phyloP scores from a whole-genome alignment of 2,329 filamentous ascomycete species.

The Arthrinium puccinioides region DNA sequence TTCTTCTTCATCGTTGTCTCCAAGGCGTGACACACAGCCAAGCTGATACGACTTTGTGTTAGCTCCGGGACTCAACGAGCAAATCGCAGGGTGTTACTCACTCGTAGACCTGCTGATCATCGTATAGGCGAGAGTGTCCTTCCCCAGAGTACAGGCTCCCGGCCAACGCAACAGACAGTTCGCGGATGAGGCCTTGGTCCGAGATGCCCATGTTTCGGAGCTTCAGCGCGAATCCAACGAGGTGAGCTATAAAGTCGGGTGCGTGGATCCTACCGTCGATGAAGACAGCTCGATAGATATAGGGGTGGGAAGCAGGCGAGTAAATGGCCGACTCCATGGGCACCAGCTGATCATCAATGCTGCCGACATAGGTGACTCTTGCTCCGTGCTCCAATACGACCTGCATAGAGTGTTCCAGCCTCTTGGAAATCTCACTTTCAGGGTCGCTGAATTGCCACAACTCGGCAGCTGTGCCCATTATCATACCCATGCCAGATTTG shows the following conservation, averaged over 20 bases:
- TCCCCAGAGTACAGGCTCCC: slow-evolving; percentile 88
- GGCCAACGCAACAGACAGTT: slow-evolving; percentile 80
- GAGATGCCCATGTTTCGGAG: slow-evolving; percentile 87
- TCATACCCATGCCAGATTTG: slow-evolving; percentile 75
- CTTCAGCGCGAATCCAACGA: slow-evolving; percentile 89
- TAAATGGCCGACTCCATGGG: slow-evolving; percentile 91
- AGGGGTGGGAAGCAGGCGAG: slow-evolving; percentile 77
- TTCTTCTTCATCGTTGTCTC: slow-evolving; percentile 56
- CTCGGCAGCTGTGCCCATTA: slow-evolving; percentile 87
- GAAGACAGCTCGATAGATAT: slow-evolving; percentile 93
- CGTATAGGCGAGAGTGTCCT: slow-evolving; percentile 89
- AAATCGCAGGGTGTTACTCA: slow-evolving; percentile 29
- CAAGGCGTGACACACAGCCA: slow-evolving; percentile 65
- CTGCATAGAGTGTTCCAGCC: slow-evolving; percentile 71
- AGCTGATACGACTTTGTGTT: slow-evolving; percentile 23
- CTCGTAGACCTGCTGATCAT: slow-evolving; percentile 80
- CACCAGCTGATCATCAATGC: slow-evolving; percentile 94
- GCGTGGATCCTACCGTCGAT: slow-evolving; percentile 89
- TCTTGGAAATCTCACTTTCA: slow-evolving; percentile 72
- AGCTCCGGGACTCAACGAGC: background rate
- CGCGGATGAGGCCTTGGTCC: slow-evolving; percentile 87
- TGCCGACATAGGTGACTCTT: slow-evolving; percentile 80
- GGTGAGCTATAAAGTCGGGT: slow-evolving; percentile 86
- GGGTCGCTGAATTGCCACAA: slow-evolving; percentile 88
- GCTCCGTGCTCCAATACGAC: slow-evolving; percentile 71